Base-by-base conservation (phyloP, 805 yeast genomes). In the Candida coleopterorum region DNA sequence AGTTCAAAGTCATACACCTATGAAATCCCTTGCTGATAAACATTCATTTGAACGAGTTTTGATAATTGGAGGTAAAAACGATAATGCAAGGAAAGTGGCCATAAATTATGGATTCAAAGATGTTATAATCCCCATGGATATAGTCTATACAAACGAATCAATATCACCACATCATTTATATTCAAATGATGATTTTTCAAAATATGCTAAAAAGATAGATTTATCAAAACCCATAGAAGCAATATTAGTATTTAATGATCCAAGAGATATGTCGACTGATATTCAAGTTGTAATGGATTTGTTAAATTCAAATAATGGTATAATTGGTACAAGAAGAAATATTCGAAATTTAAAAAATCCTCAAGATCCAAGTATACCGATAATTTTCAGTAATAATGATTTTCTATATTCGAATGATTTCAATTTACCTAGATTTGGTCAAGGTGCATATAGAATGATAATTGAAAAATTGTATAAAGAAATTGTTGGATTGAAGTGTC, bases 1-100 rank as follows among this genome's bases (percentile, higher is more conserved):
- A 29, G 78, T 89, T 12, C 94, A 85, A 57, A 78, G 90, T 26
- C 97, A 89, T 37, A 87, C 97, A 0, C 96, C 96, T 0, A 78
- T 81, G 70, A 74, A 73, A 45, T 71, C 79, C 0, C 60, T 85
- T 35, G 75, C 72, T 4, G 60, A 66, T 8, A 64, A 70, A 32
- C 50, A 54, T 23, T 54, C 54, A 29, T 78, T 69, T 44, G 60
- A 74, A 32, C 64, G 86, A 11, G 88, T 89, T 6, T 61, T 89
- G 40, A 86, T 85, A 2, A 81, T 88, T 14, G 97, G 97, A n/a
- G 94, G 94, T 4, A 78, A 74, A 9, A 74, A 71, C 3, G 85
- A 81, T 48, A 60, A 67, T 16, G 79, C 85, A n/a, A 70, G 94
- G 29, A 60, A 68, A 16, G 94, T 85, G 18, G 96, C 96, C 0